These are phyloP conservation scores for Eucalyptus marginata DNA, from an alignment of 345 rosid species.

Conservation along the genomic window DNA sequence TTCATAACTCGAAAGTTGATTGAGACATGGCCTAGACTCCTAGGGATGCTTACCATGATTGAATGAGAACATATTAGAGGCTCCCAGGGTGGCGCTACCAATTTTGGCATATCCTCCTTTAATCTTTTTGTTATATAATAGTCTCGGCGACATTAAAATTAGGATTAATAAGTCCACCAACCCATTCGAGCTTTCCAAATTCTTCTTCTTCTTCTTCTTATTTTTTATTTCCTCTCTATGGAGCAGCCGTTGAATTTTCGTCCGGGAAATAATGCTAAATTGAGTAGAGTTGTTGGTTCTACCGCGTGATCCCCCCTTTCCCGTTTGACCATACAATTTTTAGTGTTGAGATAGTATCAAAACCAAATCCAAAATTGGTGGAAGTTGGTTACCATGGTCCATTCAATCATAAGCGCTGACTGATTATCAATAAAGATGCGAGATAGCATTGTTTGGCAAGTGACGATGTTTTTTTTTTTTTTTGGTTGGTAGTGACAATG, in stretches of 20 bases:
- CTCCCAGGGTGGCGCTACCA: no score
- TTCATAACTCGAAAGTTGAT: no score
- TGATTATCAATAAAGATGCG: not conserved
- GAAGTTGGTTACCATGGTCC: not conserved
- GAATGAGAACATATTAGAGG: no score
- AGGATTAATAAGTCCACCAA: not conserved
- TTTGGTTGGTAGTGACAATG: not conserved
- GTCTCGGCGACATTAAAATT: not conserved
- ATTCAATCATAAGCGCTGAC: not conserved
- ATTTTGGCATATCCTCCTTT: no score
- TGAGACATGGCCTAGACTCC: no score
- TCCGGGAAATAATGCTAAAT: not conserved
- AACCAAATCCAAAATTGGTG: not conserved
- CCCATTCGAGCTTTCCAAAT: not conserved
- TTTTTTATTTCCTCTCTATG: not conserved
- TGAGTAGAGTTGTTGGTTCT: not conserved
- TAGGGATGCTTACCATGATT: no score
- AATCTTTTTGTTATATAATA: no score
- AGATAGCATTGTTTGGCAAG: not conserved
- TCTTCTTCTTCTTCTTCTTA: accelerated
- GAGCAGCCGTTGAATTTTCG: not conserved
- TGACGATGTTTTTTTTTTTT: no score
- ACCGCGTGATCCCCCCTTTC: not conserved
- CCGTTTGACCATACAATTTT: not conserved
- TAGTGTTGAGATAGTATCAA: not conserved